A percentile compares a stretch with the other conserved stretches of the same genome.
These are phyloP conservation scores for Spinellus fusiger DNA, from an alignment of 192 early-diverging fungal genomes.

Conservation along the genomic window DNA sequence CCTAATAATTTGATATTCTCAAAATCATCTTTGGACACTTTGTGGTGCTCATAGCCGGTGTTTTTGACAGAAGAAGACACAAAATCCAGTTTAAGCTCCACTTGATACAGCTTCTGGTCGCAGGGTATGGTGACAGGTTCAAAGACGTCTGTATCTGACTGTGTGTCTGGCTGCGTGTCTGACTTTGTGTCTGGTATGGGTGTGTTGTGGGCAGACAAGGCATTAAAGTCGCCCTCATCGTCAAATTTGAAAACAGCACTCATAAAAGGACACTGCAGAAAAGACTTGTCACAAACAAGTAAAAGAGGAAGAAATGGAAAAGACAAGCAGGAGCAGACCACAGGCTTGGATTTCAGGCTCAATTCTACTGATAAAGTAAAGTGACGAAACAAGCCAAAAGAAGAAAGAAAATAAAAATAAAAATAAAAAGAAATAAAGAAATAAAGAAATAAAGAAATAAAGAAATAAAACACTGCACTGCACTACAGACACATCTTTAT, in stretches of 20 bases:
- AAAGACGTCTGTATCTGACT: constrained; percentile 15
- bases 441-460: neutral
- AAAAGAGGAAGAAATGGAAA: neutral
- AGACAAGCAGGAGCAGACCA: neutral
- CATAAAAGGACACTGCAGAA: constrained; percentile 2
- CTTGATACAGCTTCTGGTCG: constrained; percentile 38
- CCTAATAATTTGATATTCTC: constrained; percentile 46
- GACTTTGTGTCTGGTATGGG: too few relatives aligned
- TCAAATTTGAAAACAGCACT: constrained; percentile 48
- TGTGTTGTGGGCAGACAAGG: constrained; percentile 23
- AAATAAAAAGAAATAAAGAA: neutral
- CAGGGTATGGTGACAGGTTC: constrained; percentile 6
- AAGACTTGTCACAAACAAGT: too few relatives aligned
- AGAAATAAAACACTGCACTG: neutral
- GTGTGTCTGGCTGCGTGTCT: too few relatives aligned
- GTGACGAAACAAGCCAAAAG: neutral
- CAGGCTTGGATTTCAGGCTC: neutral
- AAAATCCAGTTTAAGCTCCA: constrained; percentile 37
- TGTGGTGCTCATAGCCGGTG: constrained; percentile 28
- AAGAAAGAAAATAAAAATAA: neutral
- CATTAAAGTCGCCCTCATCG: constrained; percentile 41
- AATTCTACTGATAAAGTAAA: neutral
- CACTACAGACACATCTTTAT: too few relatives aligned
- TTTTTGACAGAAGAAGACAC: constrained; percentile 32
- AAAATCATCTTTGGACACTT: constrained; percentile 45